Conservation (phyloP, 2,329 filamentous ascomycete species). For the Aspergillus sp. region DNA sequence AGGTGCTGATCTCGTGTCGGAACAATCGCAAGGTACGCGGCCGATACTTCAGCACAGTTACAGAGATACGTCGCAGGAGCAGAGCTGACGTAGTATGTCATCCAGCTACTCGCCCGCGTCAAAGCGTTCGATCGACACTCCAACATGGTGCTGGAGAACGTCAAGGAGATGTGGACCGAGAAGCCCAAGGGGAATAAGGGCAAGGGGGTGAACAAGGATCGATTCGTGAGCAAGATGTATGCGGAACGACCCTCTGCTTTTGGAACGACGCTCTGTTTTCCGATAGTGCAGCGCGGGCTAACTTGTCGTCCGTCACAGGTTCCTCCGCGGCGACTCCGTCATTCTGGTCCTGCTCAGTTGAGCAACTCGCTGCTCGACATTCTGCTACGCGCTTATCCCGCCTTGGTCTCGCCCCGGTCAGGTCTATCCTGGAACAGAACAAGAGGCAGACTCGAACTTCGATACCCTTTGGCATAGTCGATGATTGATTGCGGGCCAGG, state of each 20-base stretch:
- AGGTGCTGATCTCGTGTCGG: constrained; percentile 93
- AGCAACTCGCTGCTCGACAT: constrained; percentile 12
- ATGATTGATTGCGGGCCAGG: no score
- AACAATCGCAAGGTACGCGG: constrained; percentile 72
- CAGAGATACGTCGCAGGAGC: no score
- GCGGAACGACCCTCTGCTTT: no score
- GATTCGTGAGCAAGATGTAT: constrained; percentile 95
- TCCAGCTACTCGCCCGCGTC: constrained; percentile 77
- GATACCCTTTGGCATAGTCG: no score
- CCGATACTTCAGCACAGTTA: no score
- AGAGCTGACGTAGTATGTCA: no score
- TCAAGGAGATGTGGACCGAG: constrained; percentile 99
- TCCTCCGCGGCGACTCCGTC: constrained; percentile 77
- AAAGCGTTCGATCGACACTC: constrained; percentile 98
- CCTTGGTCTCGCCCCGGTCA: constrained; percentile 8
- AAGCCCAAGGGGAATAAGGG: constrained; percentile 78
- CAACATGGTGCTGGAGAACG: constrained; percentile 97
- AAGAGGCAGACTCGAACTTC: no score
- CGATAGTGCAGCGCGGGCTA: no score
- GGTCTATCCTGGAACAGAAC: no score
- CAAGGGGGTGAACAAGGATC: constrained; percentile 95
- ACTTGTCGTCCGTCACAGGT: no score
- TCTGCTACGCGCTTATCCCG: background rate
- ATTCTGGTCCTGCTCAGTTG: constrained; percentile 78
- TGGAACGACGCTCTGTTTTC: no score